phyloP scores from a whole-genome alignment of 306 rosid species.

The Fragaria iinumae region DNA sequence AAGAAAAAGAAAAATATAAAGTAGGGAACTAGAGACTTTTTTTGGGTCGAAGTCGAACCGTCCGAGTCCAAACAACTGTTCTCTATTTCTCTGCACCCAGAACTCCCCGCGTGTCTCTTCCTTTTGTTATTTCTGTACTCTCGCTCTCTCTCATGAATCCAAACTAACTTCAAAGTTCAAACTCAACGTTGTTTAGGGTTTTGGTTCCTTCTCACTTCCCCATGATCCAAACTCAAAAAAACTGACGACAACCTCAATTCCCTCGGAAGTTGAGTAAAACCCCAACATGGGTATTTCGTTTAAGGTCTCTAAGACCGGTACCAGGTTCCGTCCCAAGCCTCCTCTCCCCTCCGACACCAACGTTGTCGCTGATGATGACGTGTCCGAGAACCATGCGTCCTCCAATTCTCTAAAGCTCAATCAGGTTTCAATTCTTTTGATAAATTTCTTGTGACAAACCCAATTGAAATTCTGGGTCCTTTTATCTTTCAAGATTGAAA shows the following conservation, averaged over 20 bases:
- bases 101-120: constrained; percentile 11
- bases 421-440: constrained; percentile 26
- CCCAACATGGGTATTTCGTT: constrained; percentile 51
- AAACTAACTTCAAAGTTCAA: background rate
- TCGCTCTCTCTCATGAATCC: constrained; percentile 5
- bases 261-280: background rate
- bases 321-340: constrained; percentile 43
- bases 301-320: constrained; percentile 52
- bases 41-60: too few species aligned
- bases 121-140: background rate
- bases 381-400: constrained; percentile 28
- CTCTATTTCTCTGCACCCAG: background rate
- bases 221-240: constrained; percentile 22
- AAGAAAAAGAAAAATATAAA: too few species aligned
- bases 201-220: background rate
- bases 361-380: constrained; percentile 23
- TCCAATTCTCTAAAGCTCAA: constrained; percentile 23
- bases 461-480: background rate
- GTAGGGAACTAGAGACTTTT: too few species aligned
- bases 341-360: constrained; percentile 31
- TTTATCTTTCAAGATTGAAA: background rate
- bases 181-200: background rate
- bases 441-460: background rate
- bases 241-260: constrained; percentile 9
- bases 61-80: too few species aligned